phyloP scores from a whole-genome alignment of 2,329 filamentous ascomycete species.

The Xenosphaeropsis pyriputrescens region DNA sequence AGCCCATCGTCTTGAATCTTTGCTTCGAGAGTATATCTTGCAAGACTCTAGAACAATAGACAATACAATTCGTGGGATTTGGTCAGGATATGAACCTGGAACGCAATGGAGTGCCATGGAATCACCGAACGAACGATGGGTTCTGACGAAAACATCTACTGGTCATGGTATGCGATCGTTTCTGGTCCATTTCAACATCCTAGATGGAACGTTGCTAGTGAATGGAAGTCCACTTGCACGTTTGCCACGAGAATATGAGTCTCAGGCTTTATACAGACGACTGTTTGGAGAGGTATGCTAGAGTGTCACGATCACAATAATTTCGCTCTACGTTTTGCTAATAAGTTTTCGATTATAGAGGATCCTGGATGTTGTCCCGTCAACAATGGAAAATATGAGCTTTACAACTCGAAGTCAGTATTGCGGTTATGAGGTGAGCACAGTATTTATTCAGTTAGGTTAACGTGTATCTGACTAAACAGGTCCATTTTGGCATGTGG shows the following conservation, averaged over 20 bases:
- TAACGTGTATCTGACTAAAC: too few species aligned
- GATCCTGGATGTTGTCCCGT: constrained; percentile 19
- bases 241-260: constrained; percentile 28
- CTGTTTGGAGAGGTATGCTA: constrained; percentile 28
- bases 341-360: constrained; percentile 3
- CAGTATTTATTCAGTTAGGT: too few species aligned
- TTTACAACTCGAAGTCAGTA: constrained; percentile 16
- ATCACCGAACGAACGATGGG: constrained; percentile 19
- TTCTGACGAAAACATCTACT: constrained; percentile 10
- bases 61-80: constrained; percentile 11
- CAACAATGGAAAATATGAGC: constrained; percentile 19
- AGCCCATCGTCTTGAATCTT: constrained; percentile 7
- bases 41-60: constrained; percentile 10
- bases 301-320: constrained; percentile 10
- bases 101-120: constrained; percentile 11
- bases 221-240: constrained; percentile 31
- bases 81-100: constrained; percentile 14
- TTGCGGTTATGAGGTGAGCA: constrained; percentile 14
- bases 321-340: too few species aligned
- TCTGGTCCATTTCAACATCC: constrained; percentile 33
- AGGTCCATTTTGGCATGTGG: constrained; percentile 11
- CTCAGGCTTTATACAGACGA: constrained; percentile 21
- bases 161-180: too few species aligned
- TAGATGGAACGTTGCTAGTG: constrained; percentile 35
- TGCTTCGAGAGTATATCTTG: constrained; percentile 8